These are phyloP conservation scores for Colletotrichum chrysophilum DNA, from an alignment of 2,329 filamentous ascomycete genomes.

Conservation along the genomic window DNA sequence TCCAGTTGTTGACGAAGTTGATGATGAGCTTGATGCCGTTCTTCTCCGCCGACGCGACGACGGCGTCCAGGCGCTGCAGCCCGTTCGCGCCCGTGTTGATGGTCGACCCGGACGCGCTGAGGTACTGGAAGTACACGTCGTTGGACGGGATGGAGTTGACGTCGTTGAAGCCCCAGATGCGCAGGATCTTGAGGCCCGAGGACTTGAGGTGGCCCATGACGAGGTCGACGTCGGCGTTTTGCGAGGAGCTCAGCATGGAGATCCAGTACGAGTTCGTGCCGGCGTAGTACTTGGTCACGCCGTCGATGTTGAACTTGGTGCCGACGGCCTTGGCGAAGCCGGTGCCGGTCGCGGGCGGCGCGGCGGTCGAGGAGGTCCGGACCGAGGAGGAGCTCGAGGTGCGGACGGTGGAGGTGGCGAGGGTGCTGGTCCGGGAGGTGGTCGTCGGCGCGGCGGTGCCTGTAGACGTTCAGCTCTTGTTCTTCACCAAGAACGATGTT, in stretches of 20 bases:
- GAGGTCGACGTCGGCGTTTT: conserved; percentile 56
- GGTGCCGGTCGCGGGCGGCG: conserved; percentile 19
- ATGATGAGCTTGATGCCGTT: conserved; percentile 68
- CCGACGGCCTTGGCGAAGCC: conserved; percentile 29
- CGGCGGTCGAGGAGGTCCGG: conserved; percentile 11
- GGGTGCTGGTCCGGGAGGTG: conserved; percentile 4
- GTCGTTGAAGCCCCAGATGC: conserved; percentile 69
- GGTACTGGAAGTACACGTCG: conserved; percentile 51
- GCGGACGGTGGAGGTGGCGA: conserved; percentile 10
- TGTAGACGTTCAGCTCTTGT: neutral
- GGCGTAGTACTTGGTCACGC: conserved; percentile 52
- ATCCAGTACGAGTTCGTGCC: conserved; percentile 65
- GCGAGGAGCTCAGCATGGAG: conserved; percentile 55
- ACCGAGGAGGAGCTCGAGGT: conserved; percentile 10
- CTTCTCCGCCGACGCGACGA: conserved; percentile 63
- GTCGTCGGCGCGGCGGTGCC: conserved; percentile 22
- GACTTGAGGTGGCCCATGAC: conserved; percentile 50
- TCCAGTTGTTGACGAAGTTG: conserved; percentile 71
- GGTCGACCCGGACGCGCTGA: conserved; percentile 51
- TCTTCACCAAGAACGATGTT: too few species aligned
- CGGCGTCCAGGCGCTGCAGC: conserved; percentile 65
- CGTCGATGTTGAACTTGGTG: conserved; percentile 47
- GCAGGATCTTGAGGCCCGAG: conserved; percentile 60
- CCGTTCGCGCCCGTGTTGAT: conserved; percentile 69
- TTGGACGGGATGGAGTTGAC: conserved; percentile 43